phyloP scores from a whole-genome alignment of 192 early-diverging fungal species.

The Coemansia sp. region DNA sequence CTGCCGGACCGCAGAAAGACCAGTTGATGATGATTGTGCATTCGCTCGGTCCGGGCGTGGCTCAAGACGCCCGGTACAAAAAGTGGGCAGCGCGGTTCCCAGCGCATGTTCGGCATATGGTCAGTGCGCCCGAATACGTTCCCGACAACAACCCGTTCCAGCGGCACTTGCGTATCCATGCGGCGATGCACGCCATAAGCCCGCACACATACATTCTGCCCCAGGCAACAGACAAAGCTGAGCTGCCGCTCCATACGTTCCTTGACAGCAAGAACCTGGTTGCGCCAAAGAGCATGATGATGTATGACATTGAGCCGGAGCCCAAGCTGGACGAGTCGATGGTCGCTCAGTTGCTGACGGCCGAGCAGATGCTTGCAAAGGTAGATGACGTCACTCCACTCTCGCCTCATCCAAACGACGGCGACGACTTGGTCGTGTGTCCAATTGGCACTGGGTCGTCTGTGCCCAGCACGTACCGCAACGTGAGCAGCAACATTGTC shows the following conservation, averaged over 20 bases:
- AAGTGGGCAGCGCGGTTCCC: constrained; percentile 76
- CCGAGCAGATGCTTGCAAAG: constrained; percentile 26
- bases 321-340: constrained; percentile 52
- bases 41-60: constrained; percentile 60
- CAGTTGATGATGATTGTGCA: constrained; percentile 61
- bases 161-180: constrained; percentile 60
- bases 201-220: constrained; percentile 69
- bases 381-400: neutral
- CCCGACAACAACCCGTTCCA: constrained; percentile 66
- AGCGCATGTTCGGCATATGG: constrained; percentile 69
- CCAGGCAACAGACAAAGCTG: constrained; percentile 54
- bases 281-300: constrained; percentile 38
- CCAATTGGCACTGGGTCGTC: constrained; percentile 91
- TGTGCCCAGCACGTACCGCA: constrained; percentile 85
- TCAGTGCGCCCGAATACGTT: constrained; percentile 64
- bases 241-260: constrained; percentile 32
- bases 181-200: constrained; percentile 65
- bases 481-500: constrained; percentile 83
- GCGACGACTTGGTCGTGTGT: constrained; percentile 43
- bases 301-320: constrained; percentile 64
- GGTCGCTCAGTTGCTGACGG: constrained; percentile 19
- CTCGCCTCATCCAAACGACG: neutral
- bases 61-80: constrained; percentile 62
- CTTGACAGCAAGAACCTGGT: constrained; percentile 10
- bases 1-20: constrained; percentile 22